Conservation (phyloP, 306 rosid genomes). For the Comarum palustre region DNA sequence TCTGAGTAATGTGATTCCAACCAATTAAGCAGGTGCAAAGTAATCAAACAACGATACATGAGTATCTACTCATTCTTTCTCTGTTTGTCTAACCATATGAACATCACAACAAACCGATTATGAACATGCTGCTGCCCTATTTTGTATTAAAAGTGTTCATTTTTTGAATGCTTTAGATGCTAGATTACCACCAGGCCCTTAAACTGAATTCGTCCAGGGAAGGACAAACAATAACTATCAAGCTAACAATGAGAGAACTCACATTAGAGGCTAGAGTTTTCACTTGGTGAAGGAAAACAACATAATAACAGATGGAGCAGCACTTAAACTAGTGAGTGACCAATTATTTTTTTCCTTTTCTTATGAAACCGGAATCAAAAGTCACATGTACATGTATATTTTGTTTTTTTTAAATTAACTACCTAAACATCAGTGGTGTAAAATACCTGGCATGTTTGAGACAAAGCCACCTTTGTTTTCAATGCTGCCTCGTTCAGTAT, state of each 20-base stretch:
- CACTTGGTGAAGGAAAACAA: neutral
- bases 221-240: neutral
- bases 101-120: neutral
- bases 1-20: neutral
- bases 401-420: neutral
- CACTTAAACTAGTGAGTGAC: neutral
- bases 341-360: neutral
- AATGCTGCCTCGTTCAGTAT: slow-evolving; percentile 68
- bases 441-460: slow-evolving; percentile 91
- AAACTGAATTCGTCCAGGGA: neutral
- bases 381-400: neutral
- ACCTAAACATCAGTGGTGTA: slow-evolving; percentile 12
- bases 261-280: neutral
- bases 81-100: neutral
- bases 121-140: slow-evolving; percentile 1
- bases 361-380: neutral
- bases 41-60: neutral
- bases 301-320: neutral
- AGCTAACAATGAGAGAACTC: neutral
- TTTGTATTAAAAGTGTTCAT: neutral
- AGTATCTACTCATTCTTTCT: too few species aligned
- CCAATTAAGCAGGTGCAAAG: neutral
- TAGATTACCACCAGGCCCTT: neutral
- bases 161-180: neutral
- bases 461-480: slow-evolving; percentile 93